Evolutionary conservation across 805 yeast species (phyloP), one percentile per base, ranked within the genome.

Genomic region (Candida montana): DNA sequence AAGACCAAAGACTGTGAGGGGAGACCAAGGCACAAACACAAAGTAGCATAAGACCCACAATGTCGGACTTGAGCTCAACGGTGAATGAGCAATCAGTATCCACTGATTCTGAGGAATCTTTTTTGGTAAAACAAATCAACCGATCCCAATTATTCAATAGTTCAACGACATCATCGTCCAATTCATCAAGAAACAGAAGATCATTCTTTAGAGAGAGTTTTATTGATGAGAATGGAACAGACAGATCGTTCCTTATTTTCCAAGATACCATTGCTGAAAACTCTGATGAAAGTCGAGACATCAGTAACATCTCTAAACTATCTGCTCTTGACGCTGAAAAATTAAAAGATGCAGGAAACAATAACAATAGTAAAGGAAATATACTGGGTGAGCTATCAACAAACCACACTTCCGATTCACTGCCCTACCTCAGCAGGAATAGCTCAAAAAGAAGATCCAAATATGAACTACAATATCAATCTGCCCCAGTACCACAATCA

Each of bases 51-150:
- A n/a, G n/a, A n/a, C n/a, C n/a, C n/a, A 9, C 18, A 31, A 42
- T 42, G 45, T 42, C 45, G 5, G 45, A 42, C 31, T 18, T 34
- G 9, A 37, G 41, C 20, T 42, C 45, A 7, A 31, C 33, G 9
- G 33, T 34, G 27, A 30, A 33, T 18, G 46, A 46, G 17, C 47
- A 53, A n/a, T 48, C 57, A 2, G 38, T 55, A 10, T 54, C 60
- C 3, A 53, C 61, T 11, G 59, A 54, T 31, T 53, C 61, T 21
- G 61, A 56, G 29, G 61, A 56, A 36, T 56, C 61, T 3, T 56
- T 56, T 37, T 42, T 56, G 12, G 46, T 56, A 42, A 50, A 46
- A 27, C 58, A 56, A 41, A 23, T 56, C 5, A 56, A 56, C 47
- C 50, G 42, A 29, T 54, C 59, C 2, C 53, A 49, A 15, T 37